Evolutionary conservation across 2,329 filamentous ascomycete species (phyloP).

Genomic region (Pseudogymnoascus sp.): DNA sequence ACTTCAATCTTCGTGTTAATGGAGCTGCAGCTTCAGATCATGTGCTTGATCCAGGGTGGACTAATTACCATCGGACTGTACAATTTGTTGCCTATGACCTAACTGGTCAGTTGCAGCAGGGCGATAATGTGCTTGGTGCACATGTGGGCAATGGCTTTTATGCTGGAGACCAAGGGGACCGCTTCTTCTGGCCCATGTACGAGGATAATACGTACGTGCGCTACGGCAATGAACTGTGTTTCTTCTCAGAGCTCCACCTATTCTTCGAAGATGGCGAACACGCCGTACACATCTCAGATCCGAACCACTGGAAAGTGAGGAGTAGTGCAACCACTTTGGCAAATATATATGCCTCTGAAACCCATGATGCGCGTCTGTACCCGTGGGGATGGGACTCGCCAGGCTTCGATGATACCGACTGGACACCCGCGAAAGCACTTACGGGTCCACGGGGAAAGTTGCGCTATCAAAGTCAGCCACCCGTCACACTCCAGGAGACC

Average conservation of each 20-base stretch:
- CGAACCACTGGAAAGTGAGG: conserved; percentile 29
- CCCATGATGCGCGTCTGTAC: conserved; percentile 29
- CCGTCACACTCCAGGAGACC: conserved; percentile 31
- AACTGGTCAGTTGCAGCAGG: conserved; percentile 26
- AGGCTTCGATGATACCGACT: conserved; percentile 25
- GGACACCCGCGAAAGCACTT: conserved; percentile 30
- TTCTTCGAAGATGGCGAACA: conserved; percentile 31
- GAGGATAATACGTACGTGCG: conserved; percentile 34
- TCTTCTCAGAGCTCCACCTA: conserved; percentile 33
- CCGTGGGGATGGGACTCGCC: conserved; percentile 30
- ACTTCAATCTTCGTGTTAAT: conserved; percentile 33
- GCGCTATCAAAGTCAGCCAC: conserved; percentile 25
- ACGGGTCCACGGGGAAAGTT: conserved; percentile 33
- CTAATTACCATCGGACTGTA: conserved; percentile 33
- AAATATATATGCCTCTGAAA: conserved; percentile 35
- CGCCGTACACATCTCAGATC: conserved; percentile 30
- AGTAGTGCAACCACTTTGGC: conserved; percentile 33
- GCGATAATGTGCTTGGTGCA: conserved; percentile 30
- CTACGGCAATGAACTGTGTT: conserved; percentile 33
- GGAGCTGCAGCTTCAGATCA: conserved; percentile 29
- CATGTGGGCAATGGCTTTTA: conserved; percentile 39
- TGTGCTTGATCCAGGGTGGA: conserved; percentile 33
- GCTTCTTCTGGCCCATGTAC: conserved; percentile 36
- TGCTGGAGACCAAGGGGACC: conserved; percentile 34
- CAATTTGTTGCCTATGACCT: conserved; percentile 38